phyloP scores from a whole-genome alignment of 345 rosid species.

The Hibiscus syriacus region DNA sequence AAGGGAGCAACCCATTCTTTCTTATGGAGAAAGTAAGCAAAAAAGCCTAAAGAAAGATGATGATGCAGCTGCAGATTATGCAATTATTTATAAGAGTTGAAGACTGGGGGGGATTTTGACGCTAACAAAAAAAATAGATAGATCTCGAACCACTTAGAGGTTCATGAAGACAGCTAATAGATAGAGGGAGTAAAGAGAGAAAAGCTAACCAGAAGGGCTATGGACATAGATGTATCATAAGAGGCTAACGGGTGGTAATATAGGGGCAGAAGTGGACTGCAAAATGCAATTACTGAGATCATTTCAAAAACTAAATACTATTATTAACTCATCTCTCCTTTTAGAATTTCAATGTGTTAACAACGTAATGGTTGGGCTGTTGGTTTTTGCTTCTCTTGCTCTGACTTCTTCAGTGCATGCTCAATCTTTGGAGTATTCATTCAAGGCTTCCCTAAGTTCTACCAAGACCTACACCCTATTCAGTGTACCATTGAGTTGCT shows the following conservation, averaged over 20 bases:
- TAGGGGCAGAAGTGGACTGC: too few relatives aligned
- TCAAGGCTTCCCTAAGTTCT: conserved; percentile 89
- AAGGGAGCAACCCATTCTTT: not conserved
- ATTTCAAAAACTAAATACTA: too few relatives aligned
- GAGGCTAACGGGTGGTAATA: conserved; percentile 3
- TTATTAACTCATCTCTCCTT: too few relatives aligned
- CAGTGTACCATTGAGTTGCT: too few relatives aligned
- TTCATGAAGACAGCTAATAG: not conserved
- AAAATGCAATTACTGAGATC: too few relatives aligned
- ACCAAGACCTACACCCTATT: too few relatives aligned
- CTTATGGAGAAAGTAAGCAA: not conserved
- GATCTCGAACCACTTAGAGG: not conserved
- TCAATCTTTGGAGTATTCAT: conserved; percentile 34
- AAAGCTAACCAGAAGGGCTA: not conserved
- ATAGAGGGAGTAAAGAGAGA: conserved; percentile 6
- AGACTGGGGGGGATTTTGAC: not conserved
- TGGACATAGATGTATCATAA: conserved; percentile 4
- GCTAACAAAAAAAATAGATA: not conserved
- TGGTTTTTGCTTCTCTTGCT: conserved; percentile 22
- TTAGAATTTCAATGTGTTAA: conserved; percentile 1
- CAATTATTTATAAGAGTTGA: not conserved
- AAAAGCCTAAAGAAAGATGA: not conserved
- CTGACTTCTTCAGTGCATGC: not conserved
- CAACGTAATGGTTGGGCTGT: not conserved
- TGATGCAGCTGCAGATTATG: not conserved